phyloP scores from a whole-genome alignment of 2,329 filamentous ascomycete genomes.

The Neophaeococcomyces mojaviensis region DNA sequence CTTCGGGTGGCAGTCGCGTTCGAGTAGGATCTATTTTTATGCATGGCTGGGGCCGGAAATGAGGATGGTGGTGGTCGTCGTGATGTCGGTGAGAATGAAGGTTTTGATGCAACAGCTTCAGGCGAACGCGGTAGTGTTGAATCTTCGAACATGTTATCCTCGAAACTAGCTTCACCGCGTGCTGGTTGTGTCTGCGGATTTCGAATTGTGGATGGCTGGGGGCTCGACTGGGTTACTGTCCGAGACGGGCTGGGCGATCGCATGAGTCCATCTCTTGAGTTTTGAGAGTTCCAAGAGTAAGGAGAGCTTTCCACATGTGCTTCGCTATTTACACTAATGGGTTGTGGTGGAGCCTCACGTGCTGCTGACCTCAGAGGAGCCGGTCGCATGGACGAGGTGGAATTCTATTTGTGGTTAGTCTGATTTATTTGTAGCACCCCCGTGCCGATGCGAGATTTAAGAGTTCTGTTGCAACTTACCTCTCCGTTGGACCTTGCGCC shows the following conservation, averaged over 20 bases:
- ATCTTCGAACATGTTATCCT: conserved; percentile 11
- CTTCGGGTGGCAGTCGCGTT: background rate
- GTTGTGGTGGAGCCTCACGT: conserved; percentile 27
- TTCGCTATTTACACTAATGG: conserved; percentile 39
- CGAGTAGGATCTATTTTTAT: background rate
- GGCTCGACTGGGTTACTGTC: conserved; percentile 24
- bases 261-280: conserved; percentile 45
- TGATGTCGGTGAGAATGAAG: conserved; percentile 10
- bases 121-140: conserved; percentile 12
- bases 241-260: conserved; percentile 29
- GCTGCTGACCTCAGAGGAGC: conserved; percentile 3
- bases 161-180: background rate
- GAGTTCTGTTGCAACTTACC: conserved; percentile 1
- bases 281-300: conserved; percentile 46
- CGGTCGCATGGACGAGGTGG: background rate
- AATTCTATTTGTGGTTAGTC: conserved; percentile 4
- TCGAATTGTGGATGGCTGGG: conserved; percentile 8
- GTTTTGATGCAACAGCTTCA: conserved; percentile 22
- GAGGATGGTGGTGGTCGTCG: conserved; percentile 9
- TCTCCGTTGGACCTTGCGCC: conserved; percentile 26
- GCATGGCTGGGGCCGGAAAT: background rate
- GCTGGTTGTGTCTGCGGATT: background rate
- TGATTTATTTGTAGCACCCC: background rate
- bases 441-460: background rate
- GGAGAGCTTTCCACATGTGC: conserved; percentile 41